Percentiles rank a stretch among this genome's conserved stretches.
These are phyloP conservation scores for Echites panduratus DNA, from an alignment of 257 asterid genomes.

Conservation along the genomic window DNA sequence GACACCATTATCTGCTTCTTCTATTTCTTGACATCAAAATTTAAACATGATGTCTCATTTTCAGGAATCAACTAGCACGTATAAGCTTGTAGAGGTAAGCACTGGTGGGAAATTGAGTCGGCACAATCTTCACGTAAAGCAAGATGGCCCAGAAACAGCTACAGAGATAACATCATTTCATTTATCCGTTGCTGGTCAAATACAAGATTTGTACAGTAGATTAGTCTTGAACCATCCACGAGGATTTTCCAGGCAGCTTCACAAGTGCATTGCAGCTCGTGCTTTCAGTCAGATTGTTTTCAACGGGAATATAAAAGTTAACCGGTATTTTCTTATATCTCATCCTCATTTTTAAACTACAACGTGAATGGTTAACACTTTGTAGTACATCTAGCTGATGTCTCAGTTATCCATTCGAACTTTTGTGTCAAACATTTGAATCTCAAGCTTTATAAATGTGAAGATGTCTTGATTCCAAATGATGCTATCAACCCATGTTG, in stretches of 20 bases:
- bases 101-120: constrained; percentile 90
- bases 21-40: not conserved
- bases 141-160: constrained; percentile 68
- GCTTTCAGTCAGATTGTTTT: constrained; percentile 84
- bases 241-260: constrained; percentile 76
- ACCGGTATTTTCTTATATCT: constrained; percentile 46
- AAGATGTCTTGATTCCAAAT: not conserved
- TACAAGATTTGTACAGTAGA: constrained; percentile 86
- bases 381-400: not conserved
- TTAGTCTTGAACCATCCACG: constrained; percentile 82
- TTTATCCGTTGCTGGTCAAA: constrained; percentile 63
- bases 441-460: not conserved
- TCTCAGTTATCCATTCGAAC: not conserved
- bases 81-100: constrained; percentile 71
- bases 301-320: constrained; percentile 90
- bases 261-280: constrained; percentile 93
- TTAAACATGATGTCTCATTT: constrained; percentile 5
- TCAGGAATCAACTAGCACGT: constrained; percentile 65
- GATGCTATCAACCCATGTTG: not conserved
- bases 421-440: not conserved
- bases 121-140: constrained; percentile 85
- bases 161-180: constrained; percentile 85
- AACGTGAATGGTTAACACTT: not conserved
- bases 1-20: not conserved
- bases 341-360: not conserved